Evolutionary conservation across 2,329 filamentous ascomycete genomes (phyloP).

Genomic region (Orbilia quercus): DNA sequence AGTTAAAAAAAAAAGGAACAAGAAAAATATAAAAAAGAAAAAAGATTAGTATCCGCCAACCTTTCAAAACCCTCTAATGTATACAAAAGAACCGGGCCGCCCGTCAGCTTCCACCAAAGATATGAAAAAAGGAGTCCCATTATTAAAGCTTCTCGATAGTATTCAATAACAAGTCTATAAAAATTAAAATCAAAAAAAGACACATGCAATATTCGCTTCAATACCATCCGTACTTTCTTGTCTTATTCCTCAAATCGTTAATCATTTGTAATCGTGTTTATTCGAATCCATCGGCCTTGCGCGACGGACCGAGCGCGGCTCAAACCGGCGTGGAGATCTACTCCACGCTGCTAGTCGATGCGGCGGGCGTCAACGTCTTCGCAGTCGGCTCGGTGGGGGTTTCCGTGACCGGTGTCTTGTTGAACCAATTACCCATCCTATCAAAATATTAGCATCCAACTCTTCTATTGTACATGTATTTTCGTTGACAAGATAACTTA

Average conservation of each 20-base stretch:
- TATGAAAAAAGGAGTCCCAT: neutral
- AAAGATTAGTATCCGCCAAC: constrained; percentile 2
- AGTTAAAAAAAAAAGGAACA: constrained; percentile 8
- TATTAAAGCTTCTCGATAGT: no score
- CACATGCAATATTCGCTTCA: neutral
- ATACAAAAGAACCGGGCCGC: neutral
- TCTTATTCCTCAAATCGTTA: constrained; percentile 1
- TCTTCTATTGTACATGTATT: neutral
- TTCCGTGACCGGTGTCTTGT: constrained; percentile 31
- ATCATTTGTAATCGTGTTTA: neutral
- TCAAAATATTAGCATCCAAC: constrained; percentile 12
- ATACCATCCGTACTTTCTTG: neutral
- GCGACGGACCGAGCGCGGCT: constrained; percentile 14
- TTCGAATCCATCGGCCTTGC: neutral
- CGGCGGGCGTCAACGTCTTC: constrained; percentile 39
- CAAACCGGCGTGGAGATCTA: constrained; percentile 32
- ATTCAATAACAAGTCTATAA: constrained; percentile 3
- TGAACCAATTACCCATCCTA: constrained; percentile 60
- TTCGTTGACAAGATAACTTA: constrained; percentile 46
- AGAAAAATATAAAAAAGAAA: neutral
- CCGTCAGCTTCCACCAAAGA: neutral
- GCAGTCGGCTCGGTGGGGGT: constrained; percentile 1
- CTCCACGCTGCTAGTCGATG: constrained; percentile 56
- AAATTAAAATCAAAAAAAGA: constrained; percentile 2
- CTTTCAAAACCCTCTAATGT: neutral